Percentiles rank a stretch among this genome's conserved stretches.
These are phyloP conservation scores for Fusarium sp. DNA, from an alignment of 2,329 filamentous ascomycete genomes.

Conservation along the genomic window DNA sequence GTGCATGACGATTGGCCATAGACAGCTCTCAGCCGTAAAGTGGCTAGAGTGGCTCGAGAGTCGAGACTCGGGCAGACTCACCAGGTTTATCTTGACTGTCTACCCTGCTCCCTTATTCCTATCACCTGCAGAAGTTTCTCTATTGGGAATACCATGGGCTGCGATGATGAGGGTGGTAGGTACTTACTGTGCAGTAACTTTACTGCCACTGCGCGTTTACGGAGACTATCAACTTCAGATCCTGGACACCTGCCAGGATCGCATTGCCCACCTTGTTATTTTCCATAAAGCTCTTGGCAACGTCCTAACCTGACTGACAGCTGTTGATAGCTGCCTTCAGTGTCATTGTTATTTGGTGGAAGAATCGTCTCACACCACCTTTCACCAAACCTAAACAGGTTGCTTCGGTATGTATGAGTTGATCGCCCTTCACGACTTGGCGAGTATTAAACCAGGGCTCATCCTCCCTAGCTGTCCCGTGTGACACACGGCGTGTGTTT, in stretches of 20 bases:
- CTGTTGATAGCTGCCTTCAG: background rate
- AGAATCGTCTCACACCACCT: background rate
- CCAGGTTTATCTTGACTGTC: slow-evolving; percentile 29
- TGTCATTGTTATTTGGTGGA: background rate
- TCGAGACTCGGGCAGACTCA: slow-evolving; percentile 24
- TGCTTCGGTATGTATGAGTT: background rate
- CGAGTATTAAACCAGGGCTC: background rate
- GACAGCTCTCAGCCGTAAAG: slow-evolving; percentile 7
- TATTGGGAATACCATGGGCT: slow-evolving; percentile 48
- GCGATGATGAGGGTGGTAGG: slow-evolving; percentile 24
- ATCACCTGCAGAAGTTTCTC: slow-evolving; percentile 45
- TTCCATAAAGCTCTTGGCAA: slow-evolving; percentile 25
- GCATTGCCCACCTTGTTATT: slow-evolving; percentile 40
- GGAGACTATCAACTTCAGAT: slow-evolving; percentile 22
- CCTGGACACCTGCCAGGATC: slow-evolving; percentile 38
- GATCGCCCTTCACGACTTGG: background rate
- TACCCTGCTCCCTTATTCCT: slow-evolving; percentile 16
- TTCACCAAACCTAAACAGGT: background rate
- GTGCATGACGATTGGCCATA: slow-evolving; percentile 21
- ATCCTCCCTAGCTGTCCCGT: background rate
- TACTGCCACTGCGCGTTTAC: slow-evolving; percentile 23
- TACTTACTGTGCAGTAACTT: background rate
- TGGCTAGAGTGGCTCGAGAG: slow-evolving; percentile 9
- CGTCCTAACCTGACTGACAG: background rate
- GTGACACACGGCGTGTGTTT: too few species aligned